Percentiles rank a stretch among this genome's conserved stretches.
Conservation (phyloP, 768 basidiomycete genomes). For the Boletus patriciae region DNA sequence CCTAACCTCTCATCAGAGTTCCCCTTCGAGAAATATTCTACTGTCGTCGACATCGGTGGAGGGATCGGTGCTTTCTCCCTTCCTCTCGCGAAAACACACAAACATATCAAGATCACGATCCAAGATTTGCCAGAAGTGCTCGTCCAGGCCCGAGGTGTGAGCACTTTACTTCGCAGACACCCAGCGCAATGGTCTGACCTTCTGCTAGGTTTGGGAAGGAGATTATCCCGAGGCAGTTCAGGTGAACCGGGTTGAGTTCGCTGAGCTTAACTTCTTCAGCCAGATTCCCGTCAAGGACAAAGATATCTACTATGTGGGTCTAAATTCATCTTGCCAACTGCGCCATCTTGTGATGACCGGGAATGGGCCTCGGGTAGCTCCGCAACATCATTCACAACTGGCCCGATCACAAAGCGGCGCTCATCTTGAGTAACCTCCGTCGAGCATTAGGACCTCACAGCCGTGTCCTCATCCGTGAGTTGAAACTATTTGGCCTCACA, state of each 20-base stretch:
- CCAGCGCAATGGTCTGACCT: background rate
- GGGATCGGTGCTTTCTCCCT: constrained; percentile 36
- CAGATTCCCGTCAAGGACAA: constrained; percentile 26
- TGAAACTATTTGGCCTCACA: background rate
- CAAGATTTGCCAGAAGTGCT: constrained; percentile 33
- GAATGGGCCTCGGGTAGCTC: constrained; percentile 4
- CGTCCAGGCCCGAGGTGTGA: constrained; percentile 21
- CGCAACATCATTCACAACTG: constrained; percentile 35
- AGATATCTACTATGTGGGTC: constrained; percentile 36
- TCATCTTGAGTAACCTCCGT: constrained; percentile 32
- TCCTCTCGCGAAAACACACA: constrained; percentile 28
- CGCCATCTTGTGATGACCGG: background rate
- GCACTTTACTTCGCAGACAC: background rate
- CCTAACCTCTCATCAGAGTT: constrained; percentile 21
- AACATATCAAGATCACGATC: constrained; percentile 30
- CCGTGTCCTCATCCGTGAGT: constrained; percentile 36
- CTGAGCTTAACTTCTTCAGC: constrained; percentile 31
- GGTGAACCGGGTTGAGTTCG: constrained; percentile 31
- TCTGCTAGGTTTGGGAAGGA: constrained; percentile 22
- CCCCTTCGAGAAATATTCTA: constrained; percentile 32
- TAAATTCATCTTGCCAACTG: background rate
- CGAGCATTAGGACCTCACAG: constrained; percentile 31
- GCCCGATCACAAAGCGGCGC: constrained; percentile 29
- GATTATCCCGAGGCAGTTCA: constrained; percentile 27
- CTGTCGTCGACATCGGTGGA: constrained; percentile 38